A percentile compares a stretch with the other conserved stretches of the same genome.
Conservation (phyloP, 2,329 filamentous ascomycete species). For the Saccharata proteae region DNA sequence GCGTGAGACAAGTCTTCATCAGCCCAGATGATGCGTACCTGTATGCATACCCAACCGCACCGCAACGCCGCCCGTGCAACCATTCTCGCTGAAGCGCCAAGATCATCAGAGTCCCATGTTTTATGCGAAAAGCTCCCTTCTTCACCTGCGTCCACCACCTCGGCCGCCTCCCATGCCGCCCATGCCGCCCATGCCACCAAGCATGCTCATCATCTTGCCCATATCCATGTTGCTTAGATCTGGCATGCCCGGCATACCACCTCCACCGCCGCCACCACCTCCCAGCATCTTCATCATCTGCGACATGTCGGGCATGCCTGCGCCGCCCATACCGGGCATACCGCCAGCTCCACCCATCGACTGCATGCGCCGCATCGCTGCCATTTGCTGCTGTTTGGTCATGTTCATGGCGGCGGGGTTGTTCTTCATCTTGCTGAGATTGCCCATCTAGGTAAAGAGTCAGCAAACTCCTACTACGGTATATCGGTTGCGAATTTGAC, state of each 20-base stretch:
- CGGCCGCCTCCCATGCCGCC: constrained; percentile 1
- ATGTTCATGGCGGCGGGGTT: constrained; percentile 85
- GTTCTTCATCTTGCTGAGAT: constrained; percentile 95
- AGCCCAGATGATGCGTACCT: no score
- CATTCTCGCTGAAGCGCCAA: no score
- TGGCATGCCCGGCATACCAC: constrained; percentile 50
- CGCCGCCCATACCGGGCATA: constrained; percentile 37
- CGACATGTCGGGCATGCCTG: constrained; percentile 64
- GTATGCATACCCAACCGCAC: no score
- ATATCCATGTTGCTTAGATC: constrained; percentile 33
- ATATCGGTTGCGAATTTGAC: no score
- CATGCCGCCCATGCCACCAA: constrained; percentile 15
- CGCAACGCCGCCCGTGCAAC: no score
- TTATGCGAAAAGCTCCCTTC: no score
- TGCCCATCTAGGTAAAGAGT: no score
- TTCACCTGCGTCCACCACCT: constrained; percentile 6
- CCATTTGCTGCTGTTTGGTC: constrained; percentile 84
- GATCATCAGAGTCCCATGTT: no score
- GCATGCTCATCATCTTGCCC: constrained; percentile 23
- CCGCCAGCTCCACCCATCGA: constrained; percentile 71
- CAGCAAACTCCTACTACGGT: no score
- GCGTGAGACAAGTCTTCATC: no score
- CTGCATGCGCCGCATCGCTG: constrained; percentile 91
- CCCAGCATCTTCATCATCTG: constrained; percentile 89
- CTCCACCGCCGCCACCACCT: constrained; percentile 48